Base-by-base conservation (phyloP, 2,329 filamentous ascomycete species). In the Exophiala dermatitidis region DNA sequence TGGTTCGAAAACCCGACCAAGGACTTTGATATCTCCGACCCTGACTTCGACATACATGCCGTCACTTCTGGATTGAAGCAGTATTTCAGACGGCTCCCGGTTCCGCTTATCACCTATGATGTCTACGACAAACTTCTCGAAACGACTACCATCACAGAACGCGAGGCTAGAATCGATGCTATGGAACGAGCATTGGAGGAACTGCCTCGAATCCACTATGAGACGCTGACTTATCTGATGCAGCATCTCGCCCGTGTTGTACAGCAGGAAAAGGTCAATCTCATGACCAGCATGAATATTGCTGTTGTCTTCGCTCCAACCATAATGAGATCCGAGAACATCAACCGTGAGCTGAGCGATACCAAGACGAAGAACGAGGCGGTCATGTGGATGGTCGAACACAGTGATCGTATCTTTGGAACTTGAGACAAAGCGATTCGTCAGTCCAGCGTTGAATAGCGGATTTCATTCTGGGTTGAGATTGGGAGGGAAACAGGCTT, bases 221-320 rank as follows among this genome's bases (percentile, higher is more conserved):
- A 95, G 67, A 91, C 88, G 60, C 80, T 98, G 5, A 90, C 95
- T 68, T 96, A 95, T 68, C 77, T 98, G 57, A 84, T 97, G 68
- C 93, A 94, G 76, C 93, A 98, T 74, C 78, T 98, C 63, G 85
- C 84, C 62, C 82, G 90, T 56, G 91, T 98, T 37, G 87, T 94
- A 53, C 78, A 83, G 62, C 82, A 87, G 60, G 86, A 95, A 67
- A 80, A 79, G 37, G 86, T 94, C 68, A 97, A 97, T 66, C 71
- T 96, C 69, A 98, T 98, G 93, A 95, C 89, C 28, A 88, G 91
- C 52, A 88, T 94, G 72, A 98, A 98, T 67, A 74, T 97, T 57
- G 90, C 93, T 2, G 93, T 98, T 40, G 93, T 98, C 36, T 98
- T 98, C 68, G 93, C 93, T 5, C 93, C 93, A 5, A 98, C 93